Evolutionary conservation across 2,329 filamentous ascomycete species (phyloP).

Genomic region (Metarhizium anisopliae): DNA sequence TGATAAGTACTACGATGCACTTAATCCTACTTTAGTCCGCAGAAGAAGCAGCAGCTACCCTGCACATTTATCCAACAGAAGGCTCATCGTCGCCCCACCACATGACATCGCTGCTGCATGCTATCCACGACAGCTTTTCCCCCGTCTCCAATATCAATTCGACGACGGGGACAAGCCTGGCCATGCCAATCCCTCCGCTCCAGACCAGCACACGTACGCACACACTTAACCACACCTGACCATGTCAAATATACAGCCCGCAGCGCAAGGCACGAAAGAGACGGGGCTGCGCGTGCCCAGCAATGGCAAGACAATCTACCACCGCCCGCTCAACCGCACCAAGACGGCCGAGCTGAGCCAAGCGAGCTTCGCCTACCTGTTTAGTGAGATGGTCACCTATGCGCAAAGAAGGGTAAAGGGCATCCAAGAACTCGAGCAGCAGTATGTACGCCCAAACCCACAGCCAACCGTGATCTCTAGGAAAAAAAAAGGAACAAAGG

Average conservation of each 20-base stretch:
- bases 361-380: constrained; percentile 90
- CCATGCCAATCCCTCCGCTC: background rate
- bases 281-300: constrained; percentile 76
- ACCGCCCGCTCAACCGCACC: constrained; percentile 84
- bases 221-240: background rate
- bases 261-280: constrained; percentile 32
- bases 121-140: background rate
- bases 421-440: constrained; percentile 87
- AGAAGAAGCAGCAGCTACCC: no score
- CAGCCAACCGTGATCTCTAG: background rate
- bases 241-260: constrained; percentile 44
- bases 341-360: constrained; percentile 85
- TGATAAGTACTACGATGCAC: no score
- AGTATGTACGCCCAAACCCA: constrained; percentile 38
- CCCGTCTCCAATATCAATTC: background rate
- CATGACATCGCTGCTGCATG: background rate
- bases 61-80: no score
- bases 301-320: constrained; percentile 96
- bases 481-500: no score
- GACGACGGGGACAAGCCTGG: background rate
- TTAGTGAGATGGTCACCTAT: constrained; percentile 93
- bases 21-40: no score
- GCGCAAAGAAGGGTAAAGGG: constrained; percentile 84
- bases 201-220: background rate
- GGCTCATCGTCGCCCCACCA: background rate